A percentile compares a stretch with the other conserved stretches of the same genome.
These are phyloP conservation scores for Wolfiporia cocos DNA, from an alignment of 1,284 basidiomycete genomes.

Conservation along the genomic window DNA sequence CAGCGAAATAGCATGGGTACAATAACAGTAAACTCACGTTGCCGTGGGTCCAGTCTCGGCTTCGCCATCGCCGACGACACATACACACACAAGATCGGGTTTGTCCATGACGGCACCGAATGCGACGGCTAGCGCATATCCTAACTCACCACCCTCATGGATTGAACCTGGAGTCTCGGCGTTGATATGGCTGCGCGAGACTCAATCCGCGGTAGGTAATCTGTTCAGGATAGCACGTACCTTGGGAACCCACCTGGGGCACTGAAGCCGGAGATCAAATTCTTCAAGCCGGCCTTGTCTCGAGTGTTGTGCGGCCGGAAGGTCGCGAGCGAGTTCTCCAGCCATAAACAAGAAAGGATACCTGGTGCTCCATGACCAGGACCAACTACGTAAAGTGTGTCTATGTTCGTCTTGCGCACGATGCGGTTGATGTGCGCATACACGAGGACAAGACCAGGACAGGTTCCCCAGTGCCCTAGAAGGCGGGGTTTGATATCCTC, in stretches of 20 bases:
- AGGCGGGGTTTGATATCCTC: constrained; percentile 77
- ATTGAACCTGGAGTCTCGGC: constrained; percentile 82
- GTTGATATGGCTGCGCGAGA: constrained; percentile 53
- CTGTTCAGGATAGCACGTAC: constrained; percentile 22
- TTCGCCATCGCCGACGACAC: constrained; percentile 84
- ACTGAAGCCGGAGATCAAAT: constrained; percentile 61
- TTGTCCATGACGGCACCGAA: constrained; percentile 88
- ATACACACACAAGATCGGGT: constrained; percentile 75
- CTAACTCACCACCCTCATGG: constrained; percentile 90
- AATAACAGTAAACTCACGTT: constrained; percentile 27
- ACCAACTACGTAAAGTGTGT: constrained; percentile 68
- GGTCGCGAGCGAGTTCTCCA: constrained; percentile 70
- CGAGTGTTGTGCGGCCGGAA: constrained; percentile 74
- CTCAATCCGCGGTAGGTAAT: constrained; percentile 1
- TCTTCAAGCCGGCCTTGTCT: constrained; percentile 56
- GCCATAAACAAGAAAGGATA: constrained; percentile 74
- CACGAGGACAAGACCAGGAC: constrained; percentile 71
- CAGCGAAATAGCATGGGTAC: background rate
- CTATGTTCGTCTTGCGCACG: constrained; percentile 53
- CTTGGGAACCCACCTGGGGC: constrained; percentile 64
- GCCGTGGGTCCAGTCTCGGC: constrained; percentile 84
- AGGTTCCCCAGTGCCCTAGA: constrained; percentile 75
- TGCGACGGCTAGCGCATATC: constrained; percentile 79
- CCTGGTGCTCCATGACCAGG: constrained; percentile 82
- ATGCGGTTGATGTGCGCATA: constrained; percentile 80